Conservation (phyloP, 2,329 filamentous ascomycete species). For the Golovinomyces cichoracearum region DNA sequence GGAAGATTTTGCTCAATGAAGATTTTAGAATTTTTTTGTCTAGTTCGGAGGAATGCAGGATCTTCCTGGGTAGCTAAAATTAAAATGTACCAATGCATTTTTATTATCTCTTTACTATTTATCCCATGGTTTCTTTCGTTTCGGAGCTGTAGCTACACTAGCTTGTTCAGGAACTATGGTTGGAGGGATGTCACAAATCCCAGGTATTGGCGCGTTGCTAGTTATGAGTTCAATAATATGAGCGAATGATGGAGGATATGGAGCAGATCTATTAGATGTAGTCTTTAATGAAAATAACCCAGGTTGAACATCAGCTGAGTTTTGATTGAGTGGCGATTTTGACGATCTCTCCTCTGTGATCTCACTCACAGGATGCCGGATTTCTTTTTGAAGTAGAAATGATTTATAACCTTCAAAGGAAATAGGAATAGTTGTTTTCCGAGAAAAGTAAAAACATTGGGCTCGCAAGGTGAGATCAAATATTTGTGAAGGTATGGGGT, state of each 20-base stretch:
- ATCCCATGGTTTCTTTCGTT: constrained; percentile 53
- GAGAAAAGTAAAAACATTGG: constrained; percentile 41
- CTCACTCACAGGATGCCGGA: background rate
- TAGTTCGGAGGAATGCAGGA: no score
- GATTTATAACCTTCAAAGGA: constrained; percentile 41
- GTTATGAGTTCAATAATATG: constrained; percentile 69
- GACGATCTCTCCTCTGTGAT: background rate
- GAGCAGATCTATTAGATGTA: constrained; percentile 19
- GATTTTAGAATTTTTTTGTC: no score
- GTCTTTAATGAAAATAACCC: background rate
- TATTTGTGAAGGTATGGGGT: constrained; percentile 26
- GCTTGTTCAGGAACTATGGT: constrained; percentile 49
- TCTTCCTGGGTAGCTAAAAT: no score
- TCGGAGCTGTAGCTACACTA: constrained; percentile 15
- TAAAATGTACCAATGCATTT: no score
- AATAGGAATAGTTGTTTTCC: constrained; percentile 23
- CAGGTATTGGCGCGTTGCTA: constrained; percentile 56
- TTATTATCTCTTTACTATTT: no score
- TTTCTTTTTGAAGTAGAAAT: constrained; percentile 21
- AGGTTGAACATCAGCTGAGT: background rate
- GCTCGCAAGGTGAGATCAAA: constrained; percentile 36
- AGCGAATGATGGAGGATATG: constrained; percentile 60
- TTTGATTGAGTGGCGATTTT: background rate
- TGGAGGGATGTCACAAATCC: constrained; percentile 65
- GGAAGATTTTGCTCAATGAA: no score